These are phyloP conservation scores for Aspergillus brasiliensis DNA, from an alignment of 2,329 filamentous ascomycete genomes.

Conservation along the genomic window DNA sequence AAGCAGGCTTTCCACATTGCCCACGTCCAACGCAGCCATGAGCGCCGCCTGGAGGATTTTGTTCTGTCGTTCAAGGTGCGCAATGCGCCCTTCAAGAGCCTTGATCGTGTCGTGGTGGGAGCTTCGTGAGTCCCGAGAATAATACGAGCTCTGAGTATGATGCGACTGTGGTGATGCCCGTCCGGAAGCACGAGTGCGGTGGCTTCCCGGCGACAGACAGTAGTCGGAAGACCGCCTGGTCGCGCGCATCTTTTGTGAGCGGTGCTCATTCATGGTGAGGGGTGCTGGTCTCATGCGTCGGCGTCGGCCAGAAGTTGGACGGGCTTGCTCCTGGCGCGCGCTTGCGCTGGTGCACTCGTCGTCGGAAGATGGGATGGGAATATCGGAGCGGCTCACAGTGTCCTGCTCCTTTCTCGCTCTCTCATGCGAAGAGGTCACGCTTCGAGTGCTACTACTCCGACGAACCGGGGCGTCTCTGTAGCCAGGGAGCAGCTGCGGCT, in stretches of 20 bases:
- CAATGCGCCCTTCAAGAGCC: conserved; percentile 41
- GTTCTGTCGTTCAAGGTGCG: conserved; percentile 46
- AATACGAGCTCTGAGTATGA: conserved; percentile 25
- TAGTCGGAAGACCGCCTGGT: conserved; percentile 15
- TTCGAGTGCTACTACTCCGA: conserved; percentile 28
- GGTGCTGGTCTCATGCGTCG: conserved; percentile 17
- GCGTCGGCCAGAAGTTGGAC: conserved; percentile 7
- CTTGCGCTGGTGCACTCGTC: conserved; percentile 36
- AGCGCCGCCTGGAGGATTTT: conserved; percentile 46
- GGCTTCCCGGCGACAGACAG: conserved; percentile 26
- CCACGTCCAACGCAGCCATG: conserved; percentile 42
- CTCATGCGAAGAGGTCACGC: conserved; percentile 24
- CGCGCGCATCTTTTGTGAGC: conserved; percentile 4
- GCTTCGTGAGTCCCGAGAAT: conserved; percentile 23
- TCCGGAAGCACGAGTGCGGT: conserved; percentile 22
- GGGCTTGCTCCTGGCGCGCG: conserved; percentile 12
- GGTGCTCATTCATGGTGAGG: conserved; percentile 12
- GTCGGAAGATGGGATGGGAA: conserved; percentile 44
- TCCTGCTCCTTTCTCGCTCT: conserved; percentile 19
- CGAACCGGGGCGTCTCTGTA: conserved; percentile 20
- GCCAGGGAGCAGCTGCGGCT: conserved; percentile 10
- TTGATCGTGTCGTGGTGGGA: conserved; percentile 21
- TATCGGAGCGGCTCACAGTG: conserved; percentile 27
- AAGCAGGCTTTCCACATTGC: conserved; percentile 31
- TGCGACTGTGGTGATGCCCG: conserved; percentile 27